phyloP scores from a whole-genome alignment of 768 basidiomycete species.

The Macrolepiota dolichaula region DNA sequence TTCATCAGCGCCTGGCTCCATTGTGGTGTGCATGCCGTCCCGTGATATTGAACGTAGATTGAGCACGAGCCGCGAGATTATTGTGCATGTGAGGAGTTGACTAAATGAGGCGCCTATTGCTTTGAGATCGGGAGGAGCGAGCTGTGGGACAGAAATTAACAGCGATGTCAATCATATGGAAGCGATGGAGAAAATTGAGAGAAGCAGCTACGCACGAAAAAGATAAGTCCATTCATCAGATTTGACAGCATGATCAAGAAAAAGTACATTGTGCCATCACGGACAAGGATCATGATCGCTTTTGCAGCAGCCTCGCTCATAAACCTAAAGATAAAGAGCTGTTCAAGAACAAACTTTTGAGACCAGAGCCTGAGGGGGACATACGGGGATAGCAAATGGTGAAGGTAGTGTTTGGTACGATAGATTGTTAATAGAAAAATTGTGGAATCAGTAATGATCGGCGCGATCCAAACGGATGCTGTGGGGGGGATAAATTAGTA shows the following conservation, averaged over 20 bases:
- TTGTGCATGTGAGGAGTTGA: slow-evolving; percentile 24
- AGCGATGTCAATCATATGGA: no score
- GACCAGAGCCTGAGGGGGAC: not conserved
- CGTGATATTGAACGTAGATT: slow-evolving; percentile 22
- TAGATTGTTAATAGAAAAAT: slow-evolving; percentile 20
- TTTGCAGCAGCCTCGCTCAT: slow-evolving; percentile 11
- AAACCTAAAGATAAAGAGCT: not conserved
- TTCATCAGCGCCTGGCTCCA: not conserved
- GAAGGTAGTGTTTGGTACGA: slow-evolving; percentile 13
- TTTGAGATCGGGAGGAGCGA: slow-evolving; percentile 22
- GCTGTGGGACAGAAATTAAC: slow-evolving; percentile 13
- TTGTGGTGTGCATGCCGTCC: not conserved
- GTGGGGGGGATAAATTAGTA: not conserved
- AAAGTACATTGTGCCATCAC: slow-evolving; percentile 25
- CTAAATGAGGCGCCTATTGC: slow-evolving; percentile 29
- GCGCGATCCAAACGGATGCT: slow-evolving; percentile 24
- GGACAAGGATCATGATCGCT: slow-evolving; percentile 20
- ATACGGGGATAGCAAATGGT: not conserved
- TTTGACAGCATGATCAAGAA: slow-evolving; percentile 24
- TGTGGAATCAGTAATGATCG: slow-evolving; percentile 19
- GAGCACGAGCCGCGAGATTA: slow-evolving; percentile 28
- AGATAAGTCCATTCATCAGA: slow-evolving; percentile 23
- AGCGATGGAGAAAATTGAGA: not conserved
- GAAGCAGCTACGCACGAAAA: slow-evolving; percentile 18
- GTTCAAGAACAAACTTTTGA: not conserved